These are phyloP conservation scores for Trichoderma sp. DNA, from an alignment of 2,329 filamentous ascomycete genomes.

Conservation along the genomic window DNA sequence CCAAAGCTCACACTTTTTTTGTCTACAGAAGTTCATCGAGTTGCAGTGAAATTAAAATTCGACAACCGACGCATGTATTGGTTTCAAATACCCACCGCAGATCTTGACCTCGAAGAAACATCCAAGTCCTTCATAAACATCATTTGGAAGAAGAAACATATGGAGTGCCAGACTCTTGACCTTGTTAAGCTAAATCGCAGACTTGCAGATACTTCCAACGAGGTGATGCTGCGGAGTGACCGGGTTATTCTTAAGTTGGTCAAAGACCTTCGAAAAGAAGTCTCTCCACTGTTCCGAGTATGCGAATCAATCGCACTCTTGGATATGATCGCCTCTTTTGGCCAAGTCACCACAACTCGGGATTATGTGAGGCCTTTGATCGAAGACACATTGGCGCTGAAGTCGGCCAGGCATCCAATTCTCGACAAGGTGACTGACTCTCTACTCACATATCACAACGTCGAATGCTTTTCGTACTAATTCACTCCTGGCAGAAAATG, in stretches of 20 bases:
- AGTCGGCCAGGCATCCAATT: slow-evolving; percentile 77
- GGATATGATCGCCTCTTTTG: slow-evolving; percentile 83
- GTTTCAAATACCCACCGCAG: slow-evolving; percentile 64
- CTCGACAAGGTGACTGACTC: slow-evolving; percentile 63
- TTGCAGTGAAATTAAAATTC: slow-evolving; percentile 71
- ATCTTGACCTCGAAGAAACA: slow-evolving; percentile 63
- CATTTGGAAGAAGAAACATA: slow-evolving; percentile 69
- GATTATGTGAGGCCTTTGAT: slow-evolving; percentile 69
- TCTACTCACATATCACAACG: background rate
- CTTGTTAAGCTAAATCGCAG: slow-evolving; percentile 80
- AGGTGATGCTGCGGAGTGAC: slow-evolving; percentile 83
- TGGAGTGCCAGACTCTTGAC: slow-evolving; percentile 86
- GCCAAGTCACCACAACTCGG: slow-evolving; percentile 67
- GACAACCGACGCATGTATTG: slow-evolving; percentile 81
- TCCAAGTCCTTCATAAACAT: slow-evolving; percentile 74
- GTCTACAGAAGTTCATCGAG: slow-evolving; percentile 46
- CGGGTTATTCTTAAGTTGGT: slow-evolving; percentile 73
- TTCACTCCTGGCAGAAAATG: slow-evolving; percentile 53
- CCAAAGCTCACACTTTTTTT: background rate
- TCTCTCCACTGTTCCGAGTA: slow-evolving; percentile 76
- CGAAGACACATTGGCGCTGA: slow-evolving; percentile 70
- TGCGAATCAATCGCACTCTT: slow-evolving; percentile 85
- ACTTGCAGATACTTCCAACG: slow-evolving; percentile 79
- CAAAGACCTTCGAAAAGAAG: slow-evolving; percentile 69
- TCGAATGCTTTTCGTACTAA: background rate